These are phyloP conservation scores for Heliocybe sulcata DNA, from an alignment of 1,284 basidiomycete genomes.

Conservation along the genomic window DNA sequence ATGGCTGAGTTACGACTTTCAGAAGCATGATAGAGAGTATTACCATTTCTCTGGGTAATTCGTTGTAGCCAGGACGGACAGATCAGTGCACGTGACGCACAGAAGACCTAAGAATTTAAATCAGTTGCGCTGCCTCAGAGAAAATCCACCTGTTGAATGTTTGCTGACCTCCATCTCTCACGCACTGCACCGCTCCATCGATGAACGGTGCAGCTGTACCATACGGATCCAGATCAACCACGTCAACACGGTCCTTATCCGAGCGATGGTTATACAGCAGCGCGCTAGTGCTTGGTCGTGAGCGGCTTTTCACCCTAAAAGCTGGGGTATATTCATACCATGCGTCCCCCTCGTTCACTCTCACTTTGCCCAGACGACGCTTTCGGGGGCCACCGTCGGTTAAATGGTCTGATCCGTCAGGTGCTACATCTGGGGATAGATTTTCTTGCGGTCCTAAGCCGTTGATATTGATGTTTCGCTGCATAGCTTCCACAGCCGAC, in stretches of 20 bases:
- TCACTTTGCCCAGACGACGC: slow-evolving; percentile 47
- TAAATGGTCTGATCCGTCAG: slow-evolving; percentile 11
- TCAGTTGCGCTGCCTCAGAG: too few species aligned
- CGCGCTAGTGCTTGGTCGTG: slow-evolving; percentile 39
- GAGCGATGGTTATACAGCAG: slow-evolving; percentile 89
- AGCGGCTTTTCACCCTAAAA: not conserved
- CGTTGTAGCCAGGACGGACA: slow-evolving; percentile 88
- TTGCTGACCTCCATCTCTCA: slow-evolving; percentile 75
- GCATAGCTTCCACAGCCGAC: slow-evolving; percentile 83
- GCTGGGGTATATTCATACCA: slow-evolving; percentile 44
- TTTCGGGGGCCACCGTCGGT: slow-evolving; percentile 4
- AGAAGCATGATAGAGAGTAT: not conserved
- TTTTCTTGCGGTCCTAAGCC: slow-evolving; percentile 45
- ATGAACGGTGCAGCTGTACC: slow-evolving; percentile 97
- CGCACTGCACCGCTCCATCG: slow-evolving; percentile 91
- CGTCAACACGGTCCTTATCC: slow-evolving; percentile 75
- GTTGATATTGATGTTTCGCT: slow-evolving; percentile 86
- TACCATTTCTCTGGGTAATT: slow-evolving; percentile 96
- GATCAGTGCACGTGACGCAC: slow-evolving; percentile 95
- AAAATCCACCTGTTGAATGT: not conserved
- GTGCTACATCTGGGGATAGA: slow-evolving; percentile 9
- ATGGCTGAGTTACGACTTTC: not conserved
- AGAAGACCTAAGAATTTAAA: slow-evolving; percentile 60
- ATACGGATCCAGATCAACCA: slow-evolving; percentile 96
- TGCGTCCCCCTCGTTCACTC: slow-evolving; percentile 89